Evolutionary conservation across 805 yeast species (phyloP), one percentile per base, ranked within the genome.

Genomic region (Lipomyces sp.): DNA sequence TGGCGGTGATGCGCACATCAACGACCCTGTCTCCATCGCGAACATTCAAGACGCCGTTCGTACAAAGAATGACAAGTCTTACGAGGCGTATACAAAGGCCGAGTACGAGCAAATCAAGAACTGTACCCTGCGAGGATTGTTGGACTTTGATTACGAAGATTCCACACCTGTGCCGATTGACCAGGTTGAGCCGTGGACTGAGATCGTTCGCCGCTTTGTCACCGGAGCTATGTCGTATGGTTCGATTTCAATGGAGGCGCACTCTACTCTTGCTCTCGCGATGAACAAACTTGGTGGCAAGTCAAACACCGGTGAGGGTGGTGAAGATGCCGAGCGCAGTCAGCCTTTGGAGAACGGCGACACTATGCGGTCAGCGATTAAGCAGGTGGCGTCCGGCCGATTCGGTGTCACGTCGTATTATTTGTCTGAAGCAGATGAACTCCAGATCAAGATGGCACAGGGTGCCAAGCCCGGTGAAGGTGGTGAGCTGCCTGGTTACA

Each of bases 161-260:
- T 77, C 88, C 0, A 76, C 74, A 3, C 78, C 90, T 3, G 93
- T 91, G 47, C 97, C 98, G 50, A 73, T 91, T 57, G 98, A 91
- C 65, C 98, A 93, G 73, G 98, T 91, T 61, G 98, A 91, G 74
- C 98, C 98, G 39, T 91, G 98, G 98, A 93, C 98, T 33, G 98
- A 91, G 70, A 91, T 91, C 68, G 98, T 90, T 31, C 83, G 96
- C 63, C 80, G 98, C 64, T 93, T 93, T 68, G 90, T 90, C 58
- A 90, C 98, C n/a, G 98, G 98, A 74, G 98, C 98, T 46, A 91
- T 91, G 98, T 90, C 97, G 1, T 91, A 93, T 66, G 98, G 98
- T 66, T 91, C 98, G 43, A 91, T 91, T 66, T 91, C 98, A 3
- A 86, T 90, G 95, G 98, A 91, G 71, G 90, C 97, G 2, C 98